Percentiles rank a stretch among this genome's conserved stretches.
Conservation (phyloP, 2,329 filamentous ascomycete species). For the Alternaria angustiovoidea region DNA sequence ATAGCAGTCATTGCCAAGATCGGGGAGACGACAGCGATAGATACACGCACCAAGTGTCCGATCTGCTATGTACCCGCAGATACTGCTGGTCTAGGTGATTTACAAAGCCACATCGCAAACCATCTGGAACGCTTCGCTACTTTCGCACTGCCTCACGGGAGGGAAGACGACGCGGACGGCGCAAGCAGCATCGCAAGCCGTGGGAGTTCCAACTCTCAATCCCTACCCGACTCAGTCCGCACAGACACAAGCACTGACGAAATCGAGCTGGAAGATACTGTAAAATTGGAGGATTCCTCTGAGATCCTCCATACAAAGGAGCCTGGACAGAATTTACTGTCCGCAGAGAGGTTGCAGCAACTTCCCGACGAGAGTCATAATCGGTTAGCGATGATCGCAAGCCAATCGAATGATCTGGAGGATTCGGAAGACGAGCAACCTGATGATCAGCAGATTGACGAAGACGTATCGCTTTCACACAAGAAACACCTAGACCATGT, state of each 20-base stretch:
- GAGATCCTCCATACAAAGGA: background rate
- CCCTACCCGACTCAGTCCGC: slow-evolving; percentile 26
- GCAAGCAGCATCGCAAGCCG: slow-evolving; percentile 43
- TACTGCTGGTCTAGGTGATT: slow-evolving; percentile 32
- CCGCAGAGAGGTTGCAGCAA: slow-evolving; percentile 32
- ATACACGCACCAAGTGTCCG: slow-evolving; percentile 42
- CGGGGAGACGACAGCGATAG: slow-evolving; percentile 44
- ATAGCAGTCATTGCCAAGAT: slow-evolving; percentile 41
- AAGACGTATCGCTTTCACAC: slow-evolving; percentile 13
- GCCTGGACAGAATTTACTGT: slow-evolving; percentile 18
- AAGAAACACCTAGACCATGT: slow-evolving; percentile 23
- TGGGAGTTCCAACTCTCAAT: slow-evolving; percentile 33
- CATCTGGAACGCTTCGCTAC: slow-evolving; percentile 48
- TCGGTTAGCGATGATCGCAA: slow-evolving; percentile 29
- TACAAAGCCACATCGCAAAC: slow-evolving; percentile 49
- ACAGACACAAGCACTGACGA: slow-evolving; percentile 18
- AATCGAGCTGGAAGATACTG: background rate
- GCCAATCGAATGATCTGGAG: slow-evolving; percentile 2
- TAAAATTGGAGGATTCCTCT: background rate
- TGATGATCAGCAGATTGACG: background rate
- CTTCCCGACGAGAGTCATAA: slow-evolving; percentile 36
- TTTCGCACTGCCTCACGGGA: slow-evolving; percentile 43
- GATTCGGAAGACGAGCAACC: slow-evolving; percentile 1
- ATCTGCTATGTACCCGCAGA: slow-evolving; percentile 40
- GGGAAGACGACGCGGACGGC: slow-evolving; percentile 41